Percentiles rank a stretch among this genome's conserved stretches.
phyloP scores from a whole-genome alignment of 768 basidiomycete genomes.

The Tricholoma furcatifolium region DNA sequence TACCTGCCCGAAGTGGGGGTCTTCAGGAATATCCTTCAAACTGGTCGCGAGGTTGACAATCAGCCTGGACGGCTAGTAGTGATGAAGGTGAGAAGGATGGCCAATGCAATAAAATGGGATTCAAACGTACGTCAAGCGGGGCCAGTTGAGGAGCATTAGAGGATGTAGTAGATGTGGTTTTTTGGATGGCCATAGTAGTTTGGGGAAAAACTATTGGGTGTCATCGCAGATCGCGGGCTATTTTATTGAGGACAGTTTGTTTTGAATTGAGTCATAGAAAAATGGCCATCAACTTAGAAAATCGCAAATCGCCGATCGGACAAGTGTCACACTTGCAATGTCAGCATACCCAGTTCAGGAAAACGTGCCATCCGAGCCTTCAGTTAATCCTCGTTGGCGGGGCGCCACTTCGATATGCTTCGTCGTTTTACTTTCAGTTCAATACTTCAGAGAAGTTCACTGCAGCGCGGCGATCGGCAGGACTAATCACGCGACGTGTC shows the following conservation, averaged over 20 bases:
- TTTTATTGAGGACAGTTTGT: not conserved
- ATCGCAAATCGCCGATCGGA: too few relatives aligned
- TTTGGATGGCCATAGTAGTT: constrained; percentile 19
- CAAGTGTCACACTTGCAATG: too few relatives aligned
- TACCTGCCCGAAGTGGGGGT: constrained; percentile 59
- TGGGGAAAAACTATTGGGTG: not conserved
- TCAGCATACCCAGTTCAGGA: too few relatives aligned
- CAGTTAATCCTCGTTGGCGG: too few relatives aligned
- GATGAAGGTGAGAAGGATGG: not conserved
- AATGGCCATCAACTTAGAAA: too few relatives aligned
- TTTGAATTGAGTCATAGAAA: too few relatives aligned
- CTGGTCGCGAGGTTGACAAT: constrained; percentile 42
- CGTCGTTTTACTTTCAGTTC: too few relatives aligned
- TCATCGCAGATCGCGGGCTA: not conserved
- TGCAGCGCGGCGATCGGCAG: too few relatives aligned
- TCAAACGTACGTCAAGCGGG: constrained; percentile 20
- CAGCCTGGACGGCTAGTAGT: constrained; percentile 54
- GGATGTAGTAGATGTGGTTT: constrained; percentile 1
- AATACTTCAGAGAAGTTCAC: too few relatives aligned
- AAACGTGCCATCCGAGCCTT: too few relatives aligned
- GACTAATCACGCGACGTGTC: too few relatives aligned
- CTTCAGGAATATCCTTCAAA: constrained; percentile 52
- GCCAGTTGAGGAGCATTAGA: constrained; percentile 4
- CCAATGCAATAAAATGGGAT: not conserved
- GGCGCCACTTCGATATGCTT: too few relatives aligned